Conservation (phyloP, 1,139 yeast species). For the Lodderomyces jiufengensis region DNA sequence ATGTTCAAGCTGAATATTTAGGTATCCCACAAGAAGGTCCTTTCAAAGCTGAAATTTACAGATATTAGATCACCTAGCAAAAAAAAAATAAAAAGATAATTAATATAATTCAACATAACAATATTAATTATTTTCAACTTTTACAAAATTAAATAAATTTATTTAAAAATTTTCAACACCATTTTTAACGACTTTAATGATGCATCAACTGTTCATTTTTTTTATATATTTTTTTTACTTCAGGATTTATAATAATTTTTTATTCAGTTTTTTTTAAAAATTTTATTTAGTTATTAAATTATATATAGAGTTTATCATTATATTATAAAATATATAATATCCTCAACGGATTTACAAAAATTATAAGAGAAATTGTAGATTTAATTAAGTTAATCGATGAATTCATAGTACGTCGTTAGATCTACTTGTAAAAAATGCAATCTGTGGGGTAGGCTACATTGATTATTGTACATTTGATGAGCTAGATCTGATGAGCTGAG, state of each 20-base stretch:
- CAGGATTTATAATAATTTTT: too few species aligned
- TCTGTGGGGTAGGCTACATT: too few species aligned
- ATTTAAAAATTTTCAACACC: constrained; percentile 3
- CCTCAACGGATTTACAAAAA: constrained; percentile 13
- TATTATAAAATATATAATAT: background rate
- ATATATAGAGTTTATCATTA: background rate
- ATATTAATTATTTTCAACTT: constrained; percentile 11
- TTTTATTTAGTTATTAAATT: background rate
- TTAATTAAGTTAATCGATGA: too few species aligned
- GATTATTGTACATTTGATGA: too few species aligned
- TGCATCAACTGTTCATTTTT: constrained; percentile 43
- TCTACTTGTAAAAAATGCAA: too few species aligned
- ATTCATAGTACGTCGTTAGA: too few species aligned
- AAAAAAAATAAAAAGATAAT: background rate
- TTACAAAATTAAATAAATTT: too few species aligned
- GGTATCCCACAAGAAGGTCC: constrained; percentile 95
- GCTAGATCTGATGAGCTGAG: too few species aligned
- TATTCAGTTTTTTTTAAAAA: background rate
- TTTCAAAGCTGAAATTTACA: constrained; percentile 97
- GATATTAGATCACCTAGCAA: constrained; percentile 57
- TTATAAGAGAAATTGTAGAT: too few species aligned
- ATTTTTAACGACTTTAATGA: constrained; percentile 20
- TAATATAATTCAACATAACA: constrained; percentile 1
- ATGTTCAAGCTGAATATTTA: constrained; percentile 91
- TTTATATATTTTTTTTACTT: too few species aligned